These are phyloP conservation scores for Hordeum marinum DNA, from an alignment of 176 grass and related monocot species.

Conservation along the genomic window DNA sequence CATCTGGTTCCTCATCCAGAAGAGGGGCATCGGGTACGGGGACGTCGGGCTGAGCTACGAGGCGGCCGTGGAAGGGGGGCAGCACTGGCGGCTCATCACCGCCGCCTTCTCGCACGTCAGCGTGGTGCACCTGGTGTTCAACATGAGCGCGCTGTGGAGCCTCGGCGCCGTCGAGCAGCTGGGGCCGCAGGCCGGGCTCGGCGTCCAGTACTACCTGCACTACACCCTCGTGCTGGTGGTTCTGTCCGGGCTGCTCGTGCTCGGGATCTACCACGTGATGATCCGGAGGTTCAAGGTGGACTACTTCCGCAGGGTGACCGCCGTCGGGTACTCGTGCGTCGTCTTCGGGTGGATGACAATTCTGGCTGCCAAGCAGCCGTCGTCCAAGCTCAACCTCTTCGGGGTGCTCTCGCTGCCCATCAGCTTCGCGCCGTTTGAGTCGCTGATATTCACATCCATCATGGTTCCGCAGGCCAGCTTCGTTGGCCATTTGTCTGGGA, in stretches of 20 bases:
- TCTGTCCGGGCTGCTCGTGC: conserved; percentile 71
- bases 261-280: conserved; percentile 71
- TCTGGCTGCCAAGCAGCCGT: conserved; percentile 83
- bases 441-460: conserved; percentile 93
- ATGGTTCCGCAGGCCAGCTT: conserved; percentile 98
- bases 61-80: conserved; percentile 55
- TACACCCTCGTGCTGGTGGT: conserved; percentile 81
- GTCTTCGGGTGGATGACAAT: conserved; percentile 99
- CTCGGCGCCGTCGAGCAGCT: conserved; percentile 76
- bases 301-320: conserved; percentile 76
- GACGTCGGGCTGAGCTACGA: conserved; percentile 95
- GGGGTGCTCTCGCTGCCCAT: conserved; percentile 90
- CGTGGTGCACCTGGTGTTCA: conserved; percentile 87
- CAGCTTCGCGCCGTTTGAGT: conserved; percentile 94
- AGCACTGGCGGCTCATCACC: conserved; percentile 89
- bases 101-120: conserved; percentile 93
- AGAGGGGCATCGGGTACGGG: conserved; percentile 71
- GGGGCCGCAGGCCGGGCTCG: conserved; percentile 50
- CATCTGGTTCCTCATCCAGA: conserved; percentile 97
- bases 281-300: conserved; percentile 94
- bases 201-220: conserved; percentile 83
- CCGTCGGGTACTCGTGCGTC: conserved; percentile 90
- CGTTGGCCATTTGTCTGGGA: conserved; percentile 82
- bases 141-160: conserved; percentile 99
- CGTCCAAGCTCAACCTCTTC: conserved; percentile 79